Evolutionary conservation across 2,329 filamentous ascomycete species (phyloP).

Genomic region (Colletotrichum liriopes): DNA sequence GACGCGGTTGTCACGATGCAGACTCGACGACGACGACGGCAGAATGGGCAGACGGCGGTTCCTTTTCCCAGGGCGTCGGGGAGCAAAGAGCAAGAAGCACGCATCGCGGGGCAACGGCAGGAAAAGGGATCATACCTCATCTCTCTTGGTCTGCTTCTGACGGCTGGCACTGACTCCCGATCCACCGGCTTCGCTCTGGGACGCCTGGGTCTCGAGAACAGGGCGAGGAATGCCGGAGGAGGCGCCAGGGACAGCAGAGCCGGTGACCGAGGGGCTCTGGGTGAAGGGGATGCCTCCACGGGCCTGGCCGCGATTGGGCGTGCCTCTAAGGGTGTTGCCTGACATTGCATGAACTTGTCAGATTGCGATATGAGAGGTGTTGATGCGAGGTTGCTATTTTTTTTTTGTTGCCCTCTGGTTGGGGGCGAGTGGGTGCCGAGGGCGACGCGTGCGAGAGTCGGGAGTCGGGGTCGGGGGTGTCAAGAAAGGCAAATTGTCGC

Average conservation of each 20-base stretch:
- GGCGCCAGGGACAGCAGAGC: conserved; percentile 45
- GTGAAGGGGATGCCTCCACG: conserved; percentile 73
- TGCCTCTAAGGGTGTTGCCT: conserved; percentile 77
- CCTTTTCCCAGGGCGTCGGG: neutral
- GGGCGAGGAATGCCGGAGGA: conserved; percentile 81
- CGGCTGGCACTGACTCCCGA: conserved; percentile 92
- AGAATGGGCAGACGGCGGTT: neutral
- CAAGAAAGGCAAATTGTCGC: conserved; percentile 6
- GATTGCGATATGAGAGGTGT: conserved; percentile 52
- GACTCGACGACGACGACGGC: neutral
- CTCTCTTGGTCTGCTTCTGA: conserved; percentile 96
- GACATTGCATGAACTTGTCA: conserved; percentile 67
- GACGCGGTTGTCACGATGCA: conserved; percentile 5
- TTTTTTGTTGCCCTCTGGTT: conserved; percentile 14
- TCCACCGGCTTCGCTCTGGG: conserved; percentile 71
- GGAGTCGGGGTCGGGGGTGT: conserved; percentile 16
- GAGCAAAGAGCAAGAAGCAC: neutral
- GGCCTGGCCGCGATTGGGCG: conserved; percentile 74
- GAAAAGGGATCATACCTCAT: conserved; percentile 81
- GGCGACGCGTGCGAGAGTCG: conserved; percentile 25
- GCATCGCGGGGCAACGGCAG: conserved; percentile 32
- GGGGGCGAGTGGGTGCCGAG: conserved; percentile 33
- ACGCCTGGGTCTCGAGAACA: conserved; percentile 72
- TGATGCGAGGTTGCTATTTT: conserved; percentile 37
- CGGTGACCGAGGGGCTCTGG: conserved; percentile 65